Evolutionary conservation across 331 rosid species (phyloP).

Genomic region (Malus hybrid): DNA sequence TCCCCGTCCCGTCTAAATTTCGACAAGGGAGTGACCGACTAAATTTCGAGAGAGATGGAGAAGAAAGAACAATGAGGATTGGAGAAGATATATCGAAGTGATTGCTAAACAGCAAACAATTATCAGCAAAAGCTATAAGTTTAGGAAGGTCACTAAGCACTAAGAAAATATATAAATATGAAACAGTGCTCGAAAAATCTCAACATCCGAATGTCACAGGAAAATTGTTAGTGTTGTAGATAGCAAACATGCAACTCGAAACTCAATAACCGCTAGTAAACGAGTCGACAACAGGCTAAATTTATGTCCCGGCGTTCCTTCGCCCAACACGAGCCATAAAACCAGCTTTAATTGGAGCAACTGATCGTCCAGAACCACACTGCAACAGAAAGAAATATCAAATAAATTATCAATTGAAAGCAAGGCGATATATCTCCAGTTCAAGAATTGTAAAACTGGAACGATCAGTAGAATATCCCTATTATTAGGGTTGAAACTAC

Average conservation of each 20-base stretch:
- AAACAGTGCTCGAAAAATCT: not conserved
- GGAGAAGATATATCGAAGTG: not conserved
- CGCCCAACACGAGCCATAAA: slow-evolving; percentile 92
- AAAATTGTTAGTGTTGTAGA: not conserved
- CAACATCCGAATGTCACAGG: not conserved
- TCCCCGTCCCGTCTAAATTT: not conserved
- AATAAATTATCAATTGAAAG: not conserved
- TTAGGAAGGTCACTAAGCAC: not conserved
- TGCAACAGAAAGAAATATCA: slow-evolving; percentile 15
- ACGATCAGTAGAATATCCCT: not conserved
- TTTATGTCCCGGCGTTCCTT: slow-evolving; percentile 58
- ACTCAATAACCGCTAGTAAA: not conserved
- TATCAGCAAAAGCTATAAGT: not conserved
- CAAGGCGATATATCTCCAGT: no score
- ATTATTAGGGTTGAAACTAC: not conserved
- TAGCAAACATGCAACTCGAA: not conserved
- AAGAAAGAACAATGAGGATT: not conserved
- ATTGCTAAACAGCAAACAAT: not conserved
- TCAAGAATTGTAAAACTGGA: not conserved
- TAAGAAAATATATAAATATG: not conserved
- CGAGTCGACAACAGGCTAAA: slow-evolving; percentile 2
- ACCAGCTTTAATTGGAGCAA: slow-evolving; percentile 90
- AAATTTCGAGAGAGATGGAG: not conserved
- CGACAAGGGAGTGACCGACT: no score
- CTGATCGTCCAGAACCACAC: slow-evolving; percentile 94